phyloP scores from a whole-genome alignment of 345 rosid genomes.

The Aquilaria sinensis region DNA sequence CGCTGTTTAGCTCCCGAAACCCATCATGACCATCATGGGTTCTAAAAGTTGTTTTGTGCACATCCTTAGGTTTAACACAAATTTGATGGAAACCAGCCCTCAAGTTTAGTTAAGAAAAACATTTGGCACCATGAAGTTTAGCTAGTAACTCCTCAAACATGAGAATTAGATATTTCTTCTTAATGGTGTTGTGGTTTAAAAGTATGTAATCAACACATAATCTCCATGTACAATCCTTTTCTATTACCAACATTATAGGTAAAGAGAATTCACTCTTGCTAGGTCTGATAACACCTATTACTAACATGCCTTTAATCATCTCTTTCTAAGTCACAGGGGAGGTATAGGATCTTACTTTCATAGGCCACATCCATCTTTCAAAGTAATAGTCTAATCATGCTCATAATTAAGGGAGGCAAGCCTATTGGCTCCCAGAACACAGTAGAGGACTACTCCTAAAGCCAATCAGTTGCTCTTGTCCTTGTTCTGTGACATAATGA shows the following conservation, averaged over 20 bases:
- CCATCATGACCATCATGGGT: too few species aligned
- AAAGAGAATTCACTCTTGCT: neutral
- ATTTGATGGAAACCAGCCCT: neutral
- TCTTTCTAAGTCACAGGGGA: neutral
- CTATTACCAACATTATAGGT: neutral
- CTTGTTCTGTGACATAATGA: too few species aligned
- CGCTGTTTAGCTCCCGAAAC: too few species aligned
- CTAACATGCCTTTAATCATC: neutral
- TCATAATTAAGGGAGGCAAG: too few species aligned
- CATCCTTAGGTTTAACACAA: neutral
- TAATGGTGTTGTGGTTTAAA: neutral
- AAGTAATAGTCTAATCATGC: too few species aligned
- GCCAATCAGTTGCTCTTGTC: too few species aligned
- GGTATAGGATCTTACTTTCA: neutral
- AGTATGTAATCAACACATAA: neutral
- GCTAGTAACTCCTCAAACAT: conserved; percentile 1
- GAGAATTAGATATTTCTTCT: conserved; percentile 5
- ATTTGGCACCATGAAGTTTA: neutral
- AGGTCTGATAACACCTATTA: neutral
- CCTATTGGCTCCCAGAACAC: too few species aligned
- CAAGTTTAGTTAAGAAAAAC: conserved; percentile 2
- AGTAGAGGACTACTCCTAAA: too few species aligned
- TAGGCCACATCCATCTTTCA: too few species aligned
- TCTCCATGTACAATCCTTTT: conserved; percentile 7
- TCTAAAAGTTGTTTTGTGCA: too few species aligned